Percentiles rank a stretch among this genome's conserved stretches.
phyloP scores from a whole-genome alignment of 192 early-diverging fungal genomes.

The Mortierella hygrophila region DNA sequence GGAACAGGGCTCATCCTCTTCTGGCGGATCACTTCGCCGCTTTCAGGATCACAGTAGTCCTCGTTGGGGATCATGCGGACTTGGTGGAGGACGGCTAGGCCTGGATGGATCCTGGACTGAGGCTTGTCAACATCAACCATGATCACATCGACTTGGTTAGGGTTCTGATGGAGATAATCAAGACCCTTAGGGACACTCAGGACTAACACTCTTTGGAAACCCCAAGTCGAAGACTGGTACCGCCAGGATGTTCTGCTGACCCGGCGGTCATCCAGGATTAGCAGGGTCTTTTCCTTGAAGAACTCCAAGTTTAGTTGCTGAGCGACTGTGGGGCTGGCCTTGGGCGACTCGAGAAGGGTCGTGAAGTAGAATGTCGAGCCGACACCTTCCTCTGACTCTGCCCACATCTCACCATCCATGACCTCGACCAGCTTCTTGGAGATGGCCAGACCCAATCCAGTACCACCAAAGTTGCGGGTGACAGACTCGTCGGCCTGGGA shows the following conservation, averaged over 20 bases:
- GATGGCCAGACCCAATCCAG: constrained; percentile 58
- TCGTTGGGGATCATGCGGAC: constrained; percentile 24
- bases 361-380: constrained; percentile 54
- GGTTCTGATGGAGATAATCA: constrained; percentile 37
- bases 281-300: constrained; percentile 37
- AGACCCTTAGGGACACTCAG: constrained; percentile 46
- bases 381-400: constrained; percentile 50
- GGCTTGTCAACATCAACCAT: constrained; percentile 51
- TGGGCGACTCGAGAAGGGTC: constrained; percentile 30
- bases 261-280: constrained; percentile 51
- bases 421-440: constrained; percentile 53
- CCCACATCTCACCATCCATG: constrained; percentile 61
- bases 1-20: constrained; percentile 19
- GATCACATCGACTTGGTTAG: constrained; percentile 40
- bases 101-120: constrained; percentile 45
- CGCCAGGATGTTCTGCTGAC: constrained; percentile 52
- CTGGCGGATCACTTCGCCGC: not conserved
- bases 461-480: constrained; percentile 61
- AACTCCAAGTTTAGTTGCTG: constrained; percentile 47
- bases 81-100: constrained; percentile 35
- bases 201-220: constrained; percentile 35
- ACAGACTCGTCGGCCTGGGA: constrained; percentile 62
- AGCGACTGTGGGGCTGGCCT: constrained; percentile 28
- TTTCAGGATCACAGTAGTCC: constrained; percentile 2
- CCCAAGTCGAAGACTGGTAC: constrained; percentile 50